Evolutionary conservation across 306 rosid genomes (phyloP), one percentile per base, ranked within the genome.

Genomic region (Casuarina equisetifolia): DNA sequence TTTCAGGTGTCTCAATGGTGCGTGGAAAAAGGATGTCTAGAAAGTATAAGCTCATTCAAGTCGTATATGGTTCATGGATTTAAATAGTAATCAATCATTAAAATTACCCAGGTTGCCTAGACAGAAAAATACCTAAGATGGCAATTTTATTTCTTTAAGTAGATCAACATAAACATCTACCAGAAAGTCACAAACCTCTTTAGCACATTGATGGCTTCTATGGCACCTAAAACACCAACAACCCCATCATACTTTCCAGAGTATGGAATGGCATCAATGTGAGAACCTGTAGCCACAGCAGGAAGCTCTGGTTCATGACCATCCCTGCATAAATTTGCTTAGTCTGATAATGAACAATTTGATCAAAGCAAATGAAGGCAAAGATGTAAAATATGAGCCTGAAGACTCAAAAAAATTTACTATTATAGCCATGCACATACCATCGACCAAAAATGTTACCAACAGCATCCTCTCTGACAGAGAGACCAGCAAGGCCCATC

Each of bases 181-280:
- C 50, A 75, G 73, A 72, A 86, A 78, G 63, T 54, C 35, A 61
- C 73, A 62, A 82, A 92, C 98, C 97, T 92, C 86, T 81, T 92
- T 40, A 92, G 88, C 61, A 85, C 92, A 78, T 88, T 92, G 80
- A 95, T 86, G 80, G 98, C 97, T 89, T 95, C 98, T 82, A 95
- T 83, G 12, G 97, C 98, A n/a, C 98, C 98, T 88, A 95, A 82
- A 82, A 95, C 98, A 63, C 97, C 98, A 70, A 95, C 89, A 61
- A 95, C 97, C 57, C 98, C 98, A 66, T 95, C 98, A 74, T 92
- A 95, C 88, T 92, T 95, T 76, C 98, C 97, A 13, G 97, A 92
- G 90, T 87, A 95, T 64, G 97, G 97, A 82, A 95, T 92, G 40
- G 98, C 98, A 87, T 95, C 98, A 54, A 89, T 86, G 89, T 95